A percentile compares a stretch with the other conserved stretches of the same genome.
These are phyloP conservation scores for Clonostachys chloroleuca DNA, from an alignment of 2,329 filamentous ascomycete species.

Conservation along the genomic window DNA sequence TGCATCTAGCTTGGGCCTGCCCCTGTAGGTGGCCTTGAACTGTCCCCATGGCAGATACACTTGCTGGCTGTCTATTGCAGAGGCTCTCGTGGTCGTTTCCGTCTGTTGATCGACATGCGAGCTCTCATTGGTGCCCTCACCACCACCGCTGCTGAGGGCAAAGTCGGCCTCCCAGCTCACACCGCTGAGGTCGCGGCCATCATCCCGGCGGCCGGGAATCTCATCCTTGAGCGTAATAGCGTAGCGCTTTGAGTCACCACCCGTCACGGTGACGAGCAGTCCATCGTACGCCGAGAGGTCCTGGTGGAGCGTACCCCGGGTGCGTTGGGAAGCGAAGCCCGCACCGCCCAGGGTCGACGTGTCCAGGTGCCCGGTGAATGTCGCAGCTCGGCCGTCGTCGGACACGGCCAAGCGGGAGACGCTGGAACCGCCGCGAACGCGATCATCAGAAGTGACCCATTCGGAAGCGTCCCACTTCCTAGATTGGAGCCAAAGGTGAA, in stretches of 20 bases:
- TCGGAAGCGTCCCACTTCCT: slow-evolving; percentile 54
- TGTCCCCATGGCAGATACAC: slow-evolving; percentile 59
- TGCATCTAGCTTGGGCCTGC: slow-evolving; percentile 57
- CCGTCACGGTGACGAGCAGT: slow-evolving; percentile 45
- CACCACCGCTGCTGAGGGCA: slow-evolving; percentile 9
- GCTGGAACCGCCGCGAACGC: slow-evolving; percentile 71
- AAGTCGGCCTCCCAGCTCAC: slow-evolving; percentile 76
- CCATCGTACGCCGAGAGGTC: slow-evolving; percentile 62
- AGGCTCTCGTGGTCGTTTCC: neutral
- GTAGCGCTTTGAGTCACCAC: slow-evolving; percentile 62
- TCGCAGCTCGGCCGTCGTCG: slow-evolving; percentile 24
- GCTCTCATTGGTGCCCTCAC: slow-evolving; percentile 1
- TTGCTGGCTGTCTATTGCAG: slow-evolving; percentile 1
- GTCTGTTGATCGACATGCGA: neutral
- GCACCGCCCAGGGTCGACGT: slow-evolving; percentile 72
- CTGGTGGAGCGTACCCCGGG: slow-evolving; percentile 53
- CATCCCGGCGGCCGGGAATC: slow-evolving; percentile 48
- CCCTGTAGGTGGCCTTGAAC: slow-evolving; percentile 71
- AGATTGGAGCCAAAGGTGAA: too few relatives aligned
- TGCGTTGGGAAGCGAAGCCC: slow-evolving; percentile 78
- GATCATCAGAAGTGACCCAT: slow-evolving; percentile 71
- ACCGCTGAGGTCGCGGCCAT: slow-evolving; percentile 67
- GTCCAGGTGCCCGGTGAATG: slow-evolving; percentile 69
- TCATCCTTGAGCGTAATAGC: slow-evolving; percentile 73
- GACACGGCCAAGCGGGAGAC: slow-evolving; percentile 38